A percentile compares a stretch with the other conserved stretches of the same genome.
Conservation (phyloP, 345 rosid species). For the Syzygium jambos region DNA sequence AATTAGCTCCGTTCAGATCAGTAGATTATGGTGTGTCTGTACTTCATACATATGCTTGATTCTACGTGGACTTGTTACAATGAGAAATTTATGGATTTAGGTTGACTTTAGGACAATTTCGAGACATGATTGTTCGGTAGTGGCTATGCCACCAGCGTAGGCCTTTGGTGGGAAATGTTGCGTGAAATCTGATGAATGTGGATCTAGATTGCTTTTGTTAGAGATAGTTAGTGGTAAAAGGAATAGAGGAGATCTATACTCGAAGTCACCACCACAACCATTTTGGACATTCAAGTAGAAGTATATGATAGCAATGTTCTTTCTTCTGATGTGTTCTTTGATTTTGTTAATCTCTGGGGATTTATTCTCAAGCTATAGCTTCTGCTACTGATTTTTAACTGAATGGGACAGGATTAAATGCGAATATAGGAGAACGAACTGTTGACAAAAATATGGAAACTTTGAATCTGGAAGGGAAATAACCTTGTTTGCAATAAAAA, state of each 20-base stretch:
- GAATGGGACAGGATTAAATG: neutral
- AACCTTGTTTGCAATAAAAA: neutral
- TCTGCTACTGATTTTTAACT: neutral
- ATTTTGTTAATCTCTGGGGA: neutral
- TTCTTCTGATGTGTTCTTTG: neutral
- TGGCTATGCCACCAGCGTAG: slow-evolving; percentile 4
- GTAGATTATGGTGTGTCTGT: neutral
- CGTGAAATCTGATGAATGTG: slow-evolving; percentile 35
- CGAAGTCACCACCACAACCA: neutral
- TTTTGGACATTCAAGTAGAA: neutral
- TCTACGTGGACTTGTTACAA: neutral
- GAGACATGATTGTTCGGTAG: neutral
- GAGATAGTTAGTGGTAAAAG: slow-evolving; percentile 40
- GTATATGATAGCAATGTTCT: neutral
- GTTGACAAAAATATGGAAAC: neutral
- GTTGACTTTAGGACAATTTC: neutral
- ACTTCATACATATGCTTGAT: neutral
- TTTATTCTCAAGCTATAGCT: neutral
- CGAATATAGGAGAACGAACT: neutral
- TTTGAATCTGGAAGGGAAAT: neutral
- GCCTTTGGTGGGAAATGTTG: slow-evolving; percentile 32
- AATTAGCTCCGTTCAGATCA: neutral
- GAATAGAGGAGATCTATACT: neutral
- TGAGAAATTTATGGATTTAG: too few relatives aligned
- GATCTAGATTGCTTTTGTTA: slow-evolving; percentile 30